Base-by-base conservation (phyloP, 495 filamentous ascomycete genomes). In the Penicillium tannophilum region DNA sequence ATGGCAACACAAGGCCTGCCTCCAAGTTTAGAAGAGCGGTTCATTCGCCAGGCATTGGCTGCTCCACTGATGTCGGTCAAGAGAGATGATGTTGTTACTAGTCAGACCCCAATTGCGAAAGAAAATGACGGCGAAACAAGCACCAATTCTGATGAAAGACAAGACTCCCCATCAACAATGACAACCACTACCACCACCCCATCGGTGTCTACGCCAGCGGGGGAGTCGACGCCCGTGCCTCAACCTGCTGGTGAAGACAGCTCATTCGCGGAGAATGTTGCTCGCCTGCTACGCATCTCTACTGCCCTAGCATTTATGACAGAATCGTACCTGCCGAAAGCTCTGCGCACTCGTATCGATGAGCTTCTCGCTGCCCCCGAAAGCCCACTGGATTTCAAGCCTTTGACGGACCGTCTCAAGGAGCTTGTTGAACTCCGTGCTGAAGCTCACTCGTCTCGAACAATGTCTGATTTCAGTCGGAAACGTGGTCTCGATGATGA, bases 1-100 rank as follows among this genome's bases (percentile, higher is more conserved):
- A 91, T 96, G 83, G 79, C 79, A 19, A 71, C 76, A 7, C 76
- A 75, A 1, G 85, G 85, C 0, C 71, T 97, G 31, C 92, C 94
- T 10, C 72, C 74, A 42, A 96, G 89, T 63, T 81, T 98, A 80
- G 95, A 97, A 69, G 88, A 96, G 42, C 86, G 84, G 28, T 94
- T 96, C 64, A 83, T 99, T 12, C 78, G 74, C 19, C 87, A 88
- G 61, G 81, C 84, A n/a, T 72, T 98, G 26, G 88, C 90, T 54
- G 82, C 83, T 46, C 94, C 94, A 0, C 72, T 92, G 20, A 75
- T 89, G 63, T 82, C 80, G 6, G 72, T 88, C n/a, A 84, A 79
- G 63, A 72, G 80, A 43, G 73, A 79, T 5, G 79, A 81, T 43
- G 63, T 63, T 2, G 47, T 58, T 33, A 66, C 66, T 11, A 63